Evolutionary conservation across 148 eudicot genomes (phyloP), one percentile per base, ranked within the genome.

Genomic region (Heliosperma pusillum): DNA sequence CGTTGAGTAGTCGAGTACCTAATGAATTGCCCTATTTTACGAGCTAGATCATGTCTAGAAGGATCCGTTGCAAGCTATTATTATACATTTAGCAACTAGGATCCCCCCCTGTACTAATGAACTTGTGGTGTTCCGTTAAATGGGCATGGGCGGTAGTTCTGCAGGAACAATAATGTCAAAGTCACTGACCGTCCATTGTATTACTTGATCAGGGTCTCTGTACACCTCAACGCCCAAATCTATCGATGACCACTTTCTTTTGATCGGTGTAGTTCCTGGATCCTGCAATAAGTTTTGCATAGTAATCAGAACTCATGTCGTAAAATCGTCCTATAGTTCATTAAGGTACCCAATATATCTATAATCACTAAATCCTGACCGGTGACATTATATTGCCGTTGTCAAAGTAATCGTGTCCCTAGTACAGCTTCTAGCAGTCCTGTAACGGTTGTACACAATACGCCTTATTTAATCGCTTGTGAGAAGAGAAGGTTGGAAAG

Each of bases 171-270:
- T 77, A 71, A 90, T 87, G 82, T 89, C 80, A 36, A 86, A 89
- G 78, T 89, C 85, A 44, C 82, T 83, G 11, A 90, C 83, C 4
- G 89, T 85, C 91, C 91, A 90, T 78, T 90, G 91, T 53, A 76
- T 82, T 55, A 84, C 83, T 78, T 77, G 87, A 82, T 78, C 56
- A 2, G 86, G 78, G 57, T 84, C 88, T 73, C 82, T 82, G 11
- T 66, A 87, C 30, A 87, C 85, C 68, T 89, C 93, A 36, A 85
- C 79, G 27, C 93, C 93, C 78, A 89, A 53, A 63, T 89, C 88
- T 16, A 86, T 55, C n/a, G 91, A 87, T 16, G 72, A 40, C 89
- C 91, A 89, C 47, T 58, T 66, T 77, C 91, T 81, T 71, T 79
- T 84, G 3, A 83, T 83, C 7, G 91, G 87, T 42, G 24, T 63